Evolutionary conservation across 179 eudicot genomes (phyloP).

Genomic region (Gypsophila paniculata): DNA sequence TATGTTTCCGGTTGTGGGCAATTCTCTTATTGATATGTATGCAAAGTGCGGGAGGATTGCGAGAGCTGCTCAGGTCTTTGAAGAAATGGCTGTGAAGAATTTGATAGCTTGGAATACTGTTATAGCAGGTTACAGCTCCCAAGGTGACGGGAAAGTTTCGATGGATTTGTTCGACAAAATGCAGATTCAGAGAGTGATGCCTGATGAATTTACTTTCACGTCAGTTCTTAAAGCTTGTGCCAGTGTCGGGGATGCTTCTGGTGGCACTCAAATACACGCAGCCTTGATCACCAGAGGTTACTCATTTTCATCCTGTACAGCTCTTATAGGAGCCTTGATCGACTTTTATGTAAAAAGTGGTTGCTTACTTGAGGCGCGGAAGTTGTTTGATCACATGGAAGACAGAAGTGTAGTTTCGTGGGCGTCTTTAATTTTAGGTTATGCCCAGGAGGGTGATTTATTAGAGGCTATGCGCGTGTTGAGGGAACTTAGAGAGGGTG

Average conservation of each 20-base stretch:
- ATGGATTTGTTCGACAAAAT: conserved; percentile 27
- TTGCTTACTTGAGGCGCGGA: conserved; percentile 26
- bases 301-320: conserved; percentile 27
- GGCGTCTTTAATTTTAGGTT: conserved; percentile 43
- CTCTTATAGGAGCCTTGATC: conserved; percentile 39
- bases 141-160: conserved; percentile 23
- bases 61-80: conserved; percentile 45
- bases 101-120: conserved; percentile 44
- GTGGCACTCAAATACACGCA: conserved; percentile 42
- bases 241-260: conserved; percentile 15
- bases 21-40: conserved; percentile 76
- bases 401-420: conserved; percentile 36
- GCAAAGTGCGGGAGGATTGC: conserved; percentile 53
- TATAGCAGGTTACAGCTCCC: conserved; percentile 35
- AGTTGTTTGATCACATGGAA: conserved; percentile 41
- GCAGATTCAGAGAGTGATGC: conserved; percentile 31
- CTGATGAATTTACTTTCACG: conserved; percentile 43
- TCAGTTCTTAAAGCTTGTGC: conserved; percentile 43
- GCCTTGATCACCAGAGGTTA: conserved; percentile 46
- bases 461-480: conserved; percentile 38
- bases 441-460: conserved; percentile 38
- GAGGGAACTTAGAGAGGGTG: conserved; percentile 34
- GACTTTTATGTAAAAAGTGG: conserved; percentile 48
- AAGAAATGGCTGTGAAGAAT: conserved; percentile 31
- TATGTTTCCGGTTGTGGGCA: conserved; percentile 54